Percentiles rank a stretch among this genome's conserved stretches.
Evolutionary conservation across 2,329 filamentous ascomycete genomes (phyloP).

Genomic region (Sporothrix mexicana): DNA sequence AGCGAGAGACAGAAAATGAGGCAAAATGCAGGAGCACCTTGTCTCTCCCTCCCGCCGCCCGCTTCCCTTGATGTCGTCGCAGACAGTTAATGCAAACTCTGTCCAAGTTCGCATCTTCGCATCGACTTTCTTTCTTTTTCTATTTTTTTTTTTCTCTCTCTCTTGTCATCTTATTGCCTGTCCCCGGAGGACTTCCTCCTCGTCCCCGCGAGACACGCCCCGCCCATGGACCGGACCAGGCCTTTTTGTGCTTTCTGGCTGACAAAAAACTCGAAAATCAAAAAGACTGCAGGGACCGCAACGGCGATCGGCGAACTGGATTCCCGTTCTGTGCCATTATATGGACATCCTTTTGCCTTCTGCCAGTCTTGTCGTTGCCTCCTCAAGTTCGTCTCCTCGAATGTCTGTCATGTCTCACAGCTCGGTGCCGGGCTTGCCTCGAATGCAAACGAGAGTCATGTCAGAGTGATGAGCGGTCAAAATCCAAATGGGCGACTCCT

Average conservation of each 20-base stretch:
- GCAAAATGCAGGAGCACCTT: not conserved
- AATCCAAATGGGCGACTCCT: not conserved
- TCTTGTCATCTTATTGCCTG: not conserved
- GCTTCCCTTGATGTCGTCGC: not conserved
- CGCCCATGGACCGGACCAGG: not conserved
- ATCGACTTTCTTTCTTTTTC: not conserved
- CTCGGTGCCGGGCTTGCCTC: not conserved
- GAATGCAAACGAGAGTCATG: slow-evolving; percentile 17
- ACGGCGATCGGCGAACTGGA: slow-evolving; percentile 12
- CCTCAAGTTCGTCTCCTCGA: not conserved
- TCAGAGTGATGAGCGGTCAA: slow-evolving; percentile 10
- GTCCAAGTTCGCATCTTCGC: not conserved
- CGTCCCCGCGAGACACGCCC: slow-evolving; percentile 15
- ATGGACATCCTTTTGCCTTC: not conserved
- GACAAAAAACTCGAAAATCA: no score
- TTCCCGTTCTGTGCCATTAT: not conserved
- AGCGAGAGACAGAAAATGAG: not conserved
- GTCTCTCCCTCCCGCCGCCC: not conserved
- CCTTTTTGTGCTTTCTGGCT: not conserved
- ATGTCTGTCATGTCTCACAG: slow-evolving; percentile 7
- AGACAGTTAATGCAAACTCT: not conserved
- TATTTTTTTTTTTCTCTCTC: not conserved
- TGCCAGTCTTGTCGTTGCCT: not conserved
- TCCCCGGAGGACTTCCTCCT: not conserved
- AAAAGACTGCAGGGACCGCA: not conserved